These are phyloP conservation scores for Atkinsonella hypoxylon DNA, from an alignment of 2,329 filamentous ascomycete genomes.

Conservation along the genomic window DNA sequence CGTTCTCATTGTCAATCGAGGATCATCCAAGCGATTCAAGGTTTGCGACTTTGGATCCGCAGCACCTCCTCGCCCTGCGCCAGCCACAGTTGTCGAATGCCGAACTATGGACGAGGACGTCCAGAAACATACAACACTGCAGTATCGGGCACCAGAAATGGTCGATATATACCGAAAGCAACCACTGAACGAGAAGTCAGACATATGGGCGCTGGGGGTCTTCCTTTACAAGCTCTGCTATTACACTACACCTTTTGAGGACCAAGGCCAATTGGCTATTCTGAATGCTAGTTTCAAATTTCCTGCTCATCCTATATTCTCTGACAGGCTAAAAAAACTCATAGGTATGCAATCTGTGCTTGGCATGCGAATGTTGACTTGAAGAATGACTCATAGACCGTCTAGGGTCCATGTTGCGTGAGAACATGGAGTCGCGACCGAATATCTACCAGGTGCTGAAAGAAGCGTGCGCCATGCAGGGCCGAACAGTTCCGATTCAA, in stretches of 20 bases:
- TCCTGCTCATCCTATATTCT: conserved; percentile 78
- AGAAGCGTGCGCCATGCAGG: conserved; percentile 82
- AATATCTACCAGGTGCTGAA: conserved; percentile 90
- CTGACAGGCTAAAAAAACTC: conserved; percentile 75
- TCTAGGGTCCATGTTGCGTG: conserved; percentile 76
- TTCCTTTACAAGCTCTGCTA: conserved; percentile 97
- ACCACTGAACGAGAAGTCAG: conserved; percentile 95
- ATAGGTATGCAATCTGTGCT: conserved; percentile 50
- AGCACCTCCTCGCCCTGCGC: conserved; percentile 70
- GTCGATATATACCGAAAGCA: conserved; percentile 94
- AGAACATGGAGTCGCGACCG: conserved; percentile 65
- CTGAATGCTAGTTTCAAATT: conserved; percentile 92
- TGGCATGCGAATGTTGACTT: neutral
- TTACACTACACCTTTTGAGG: conserved; percentile 97
- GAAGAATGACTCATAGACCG: neutral
- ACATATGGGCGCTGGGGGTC: conserved; percentile 95
- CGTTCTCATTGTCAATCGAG: conserved; percentile 68
- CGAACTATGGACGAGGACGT: conserved; percentile 92
- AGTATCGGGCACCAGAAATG: conserved; percentile 98
- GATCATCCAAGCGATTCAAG: conserved; percentile 69
- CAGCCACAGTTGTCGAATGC: conserved; percentile 77
- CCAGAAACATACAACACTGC: conserved; percentile 90
- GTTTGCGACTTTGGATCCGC: conserved; percentile 96
- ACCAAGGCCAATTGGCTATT: conserved; percentile 94
- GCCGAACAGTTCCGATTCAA: conserved; percentile 73